Conservation (phyloP, 352 stramenopile species). For the Phytopythium vexans region DNA sequence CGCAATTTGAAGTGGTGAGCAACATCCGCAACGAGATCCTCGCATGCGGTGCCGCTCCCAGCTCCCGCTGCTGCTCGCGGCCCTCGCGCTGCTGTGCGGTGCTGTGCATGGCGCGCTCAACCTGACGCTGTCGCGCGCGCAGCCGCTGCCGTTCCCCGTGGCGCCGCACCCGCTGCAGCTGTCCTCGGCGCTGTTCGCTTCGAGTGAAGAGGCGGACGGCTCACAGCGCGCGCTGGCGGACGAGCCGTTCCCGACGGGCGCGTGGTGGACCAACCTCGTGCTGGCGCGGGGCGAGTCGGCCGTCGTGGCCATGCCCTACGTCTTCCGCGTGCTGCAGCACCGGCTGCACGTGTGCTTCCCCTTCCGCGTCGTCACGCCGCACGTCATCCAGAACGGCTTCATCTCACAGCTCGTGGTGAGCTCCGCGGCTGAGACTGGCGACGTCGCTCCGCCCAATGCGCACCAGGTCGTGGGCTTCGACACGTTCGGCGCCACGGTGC, state of each 20-base stretch:
- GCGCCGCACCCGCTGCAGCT: constrained; percentile 50
- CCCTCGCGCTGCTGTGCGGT: neutral
- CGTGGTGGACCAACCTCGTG: constrained; percentile 84
- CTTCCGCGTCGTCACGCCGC: constrained; percentile 69
- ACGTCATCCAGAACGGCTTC: constrained; percentile 67
- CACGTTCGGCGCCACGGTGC: constrained; percentile 57
- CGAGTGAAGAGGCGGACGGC: constrained; percentile 21
- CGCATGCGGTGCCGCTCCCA: neutral
- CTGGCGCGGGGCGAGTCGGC: constrained; percentile 51
- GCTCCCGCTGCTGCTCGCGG: neutral
- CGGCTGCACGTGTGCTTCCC: constrained; percentile 74
- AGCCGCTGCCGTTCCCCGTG: constrained; percentile 48
- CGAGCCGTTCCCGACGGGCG: constrained; percentile 71
- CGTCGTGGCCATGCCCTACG: constrained; percentile 72
- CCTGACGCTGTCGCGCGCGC: constrained; percentile 1
- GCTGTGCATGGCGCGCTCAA: neutral
- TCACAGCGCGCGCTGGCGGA: constrained; percentile 28
- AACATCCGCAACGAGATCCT: neutral
- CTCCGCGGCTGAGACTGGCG: constrained; percentile 6
- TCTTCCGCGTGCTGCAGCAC: constrained; percentile 44
- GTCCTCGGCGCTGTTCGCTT: constrained; percentile 42
- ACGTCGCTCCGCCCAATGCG: constrained; percentile 10
- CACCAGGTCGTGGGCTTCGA: constrained; percentile 74
- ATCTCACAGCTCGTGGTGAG: constrained; percentile 61
- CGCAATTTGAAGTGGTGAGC: constrained; percentile 1